Conservation (phyloP, 805 yeast species). For the Cyberlindnera japonica region DNA sequence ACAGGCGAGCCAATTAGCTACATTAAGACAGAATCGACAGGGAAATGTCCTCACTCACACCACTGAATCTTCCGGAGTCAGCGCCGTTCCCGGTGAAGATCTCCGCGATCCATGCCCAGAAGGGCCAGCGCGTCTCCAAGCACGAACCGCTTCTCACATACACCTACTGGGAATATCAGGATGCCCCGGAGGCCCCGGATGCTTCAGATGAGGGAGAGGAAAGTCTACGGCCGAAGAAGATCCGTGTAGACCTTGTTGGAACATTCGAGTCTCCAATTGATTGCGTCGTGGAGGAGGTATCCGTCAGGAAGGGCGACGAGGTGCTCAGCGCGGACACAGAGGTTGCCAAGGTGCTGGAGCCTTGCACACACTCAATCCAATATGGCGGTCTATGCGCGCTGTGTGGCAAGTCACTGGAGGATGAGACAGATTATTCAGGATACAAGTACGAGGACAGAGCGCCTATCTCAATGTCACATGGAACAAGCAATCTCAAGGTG, state of each 20-base stretch:
- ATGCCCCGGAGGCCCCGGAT: conserved; percentile 26
- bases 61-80: conserved; percentile 23
- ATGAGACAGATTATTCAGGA: conserved; percentile 73
- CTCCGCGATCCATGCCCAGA: conserved; percentile 30
- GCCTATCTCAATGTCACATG: conserved; percentile 86
- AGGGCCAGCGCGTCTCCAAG: conserved; percentile 33
- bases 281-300: conserved; percentile 56
- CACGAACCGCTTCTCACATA: conserved; percentile 39
- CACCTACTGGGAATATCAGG: conserved; percentile 43
- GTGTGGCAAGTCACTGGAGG: conserved; percentile 77
- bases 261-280: conserved; percentile 80
- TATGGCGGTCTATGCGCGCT: conserved; percentile 93
- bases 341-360: conserved; percentile 63
- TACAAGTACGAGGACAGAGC: conserved; percentile 57
- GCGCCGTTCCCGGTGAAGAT: conserved; percentile 39
- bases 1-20: no score
- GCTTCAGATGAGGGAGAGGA: conserved; percentile 19
- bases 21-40: no score
- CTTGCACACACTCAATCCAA: conserved; percentile 89
- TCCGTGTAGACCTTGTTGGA: conserved; percentile 64
- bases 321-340: conserved; percentile 43
- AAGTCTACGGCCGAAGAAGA: conserved; percentile 23
- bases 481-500: conserved; percentile 77
- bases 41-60: conserved; percentile 12
- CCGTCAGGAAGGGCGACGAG: conserved; percentile 56